Evolutionary conservation across 768 basidiomycete species (phyloP), one percentile per base, ranked within the genome.

Genomic region (Mycena rebaudengoi): DNA sequence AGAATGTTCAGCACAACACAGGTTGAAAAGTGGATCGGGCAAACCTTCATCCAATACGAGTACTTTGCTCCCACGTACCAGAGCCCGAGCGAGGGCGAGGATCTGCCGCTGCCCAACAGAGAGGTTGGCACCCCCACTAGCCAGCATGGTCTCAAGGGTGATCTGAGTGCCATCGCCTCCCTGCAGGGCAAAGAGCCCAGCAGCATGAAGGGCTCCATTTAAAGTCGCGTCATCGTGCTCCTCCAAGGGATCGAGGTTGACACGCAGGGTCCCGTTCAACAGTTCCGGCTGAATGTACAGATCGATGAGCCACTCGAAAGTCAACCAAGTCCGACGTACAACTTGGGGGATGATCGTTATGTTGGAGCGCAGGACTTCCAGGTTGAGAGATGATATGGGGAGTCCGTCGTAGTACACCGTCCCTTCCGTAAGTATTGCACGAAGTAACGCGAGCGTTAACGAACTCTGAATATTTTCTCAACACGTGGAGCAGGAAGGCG

Each of bases 261-360:
- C 71, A 28, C 82, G 78, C 29, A 83, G 68, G 11, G 75, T 75
- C 0, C 82, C 82, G 20, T 73, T 75, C 21, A 81, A 62, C 16
- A 81, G 70, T 12, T 78, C 74, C 39, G 75, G 73, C 61, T 64
- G 32, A 20, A 25, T 7, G 28, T 16, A 18, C 18, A 12, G 39
- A 30, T 21, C 13, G 26, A 28, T 75, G 78, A 25, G 81, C 79
- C 51, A 82, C 82, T 49, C 81, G 83, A 5, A 83, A 83, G 83
- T 29, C 28, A 28, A 35, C 48, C 44, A 26, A 8, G 21, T n/a
- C 5, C 1, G 3, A 64, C 62, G 21, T n/a, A 44, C 33, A 7
- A 54, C 46, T 64, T 75, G 75, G 6, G 75, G 77, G 20, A 78
- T 84, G 69, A 83, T 81, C 14, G 84, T 84, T 44, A 86, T 76